These are phyloP conservation scores for Hymenoscyphus albidus DNA, from an alignment of 2,329 filamentous ascomycete species.

Conservation along the genomic window DNA sequence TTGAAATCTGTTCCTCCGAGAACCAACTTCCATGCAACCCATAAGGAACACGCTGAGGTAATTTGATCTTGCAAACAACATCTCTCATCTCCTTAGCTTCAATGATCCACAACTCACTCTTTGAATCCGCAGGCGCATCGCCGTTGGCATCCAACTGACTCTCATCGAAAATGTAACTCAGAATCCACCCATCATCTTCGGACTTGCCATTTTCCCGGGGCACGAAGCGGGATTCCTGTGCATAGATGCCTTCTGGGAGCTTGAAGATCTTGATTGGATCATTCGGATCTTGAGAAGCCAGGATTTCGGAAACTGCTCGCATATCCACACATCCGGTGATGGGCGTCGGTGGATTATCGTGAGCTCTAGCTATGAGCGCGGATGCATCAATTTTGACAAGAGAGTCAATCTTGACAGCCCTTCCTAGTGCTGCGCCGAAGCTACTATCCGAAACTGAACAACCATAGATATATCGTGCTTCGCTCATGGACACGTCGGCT, in stretches of 20 bases:
- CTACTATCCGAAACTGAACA: conserved; percentile 56
- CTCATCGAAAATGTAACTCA: conserved; percentile 70
- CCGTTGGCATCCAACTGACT: conserved; percentile 48
- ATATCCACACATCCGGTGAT: conserved; percentile 61
- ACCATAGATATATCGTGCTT: conserved; percentile 61
- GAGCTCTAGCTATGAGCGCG: conserved; percentile 50
- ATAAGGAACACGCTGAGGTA: conserved; percentile 67
- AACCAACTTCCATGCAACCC: conserved; percentile 65
- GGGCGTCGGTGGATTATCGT: conserved; percentile 41
- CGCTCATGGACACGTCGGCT: conserved; percentile 51
- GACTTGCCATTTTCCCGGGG: conserved; percentile 38
- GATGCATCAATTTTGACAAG: conserved; percentile 58
- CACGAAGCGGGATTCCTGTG: conserved; percentile 66
- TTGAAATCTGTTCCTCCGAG: conserved; percentile 46
- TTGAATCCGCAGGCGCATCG: conserved; percentile 39
- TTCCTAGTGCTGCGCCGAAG: conserved; percentile 58
- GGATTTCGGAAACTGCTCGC: conserved; percentile 50
- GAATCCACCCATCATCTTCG: conserved; percentile 65
- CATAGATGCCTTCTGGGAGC: conserved; percentile 58
- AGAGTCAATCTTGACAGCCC: conserved; percentile 62
- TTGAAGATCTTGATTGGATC: conserved; percentile 60
- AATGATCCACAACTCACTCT: conserved; percentile 65
- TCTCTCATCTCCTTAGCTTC: conserved; percentile 60
- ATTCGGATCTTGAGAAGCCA: conserved; percentile 41
- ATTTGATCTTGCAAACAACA: conserved; percentile 52